Conservation (phyloP, 441 rosid species). For the Pelargonium myrrhifolium region DNA sequence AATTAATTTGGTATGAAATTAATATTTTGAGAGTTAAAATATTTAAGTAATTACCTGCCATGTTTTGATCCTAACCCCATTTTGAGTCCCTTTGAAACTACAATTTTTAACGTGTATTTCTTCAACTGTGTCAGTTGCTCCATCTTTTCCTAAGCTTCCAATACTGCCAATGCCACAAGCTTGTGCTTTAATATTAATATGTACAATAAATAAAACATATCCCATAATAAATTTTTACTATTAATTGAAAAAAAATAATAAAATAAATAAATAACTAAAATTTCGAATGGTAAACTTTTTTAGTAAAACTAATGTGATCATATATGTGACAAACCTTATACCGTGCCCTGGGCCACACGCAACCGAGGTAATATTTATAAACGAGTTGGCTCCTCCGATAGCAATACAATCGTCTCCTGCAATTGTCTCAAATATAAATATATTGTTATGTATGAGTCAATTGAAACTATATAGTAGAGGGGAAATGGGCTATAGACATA, state of each 20-base stretch:
- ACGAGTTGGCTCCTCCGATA: constrained; percentile 11
- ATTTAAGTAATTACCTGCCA: constrained; percentile 18
- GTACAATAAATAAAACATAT: no score
- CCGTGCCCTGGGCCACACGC: constrained; percentile 38
- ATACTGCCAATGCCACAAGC: constrained; percentile 7
- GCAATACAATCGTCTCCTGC: constrained; percentile 41
- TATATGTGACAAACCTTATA: constrained; percentile 23
- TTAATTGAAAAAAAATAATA: no score
- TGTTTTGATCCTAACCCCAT: constrained; percentile 33
- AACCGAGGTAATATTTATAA: constrained; percentile 18
- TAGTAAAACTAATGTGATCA: neutral
- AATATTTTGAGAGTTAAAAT: neutral
- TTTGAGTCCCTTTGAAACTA: constrained; percentile 19
- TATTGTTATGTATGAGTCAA: no score
- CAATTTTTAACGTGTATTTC: constrained; percentile 18
- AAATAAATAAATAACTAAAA: no score
- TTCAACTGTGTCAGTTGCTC: constrained; percentile 19
- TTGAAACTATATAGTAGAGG: no score
- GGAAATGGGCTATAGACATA: no score
- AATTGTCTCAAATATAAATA: neutral
- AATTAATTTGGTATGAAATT: no score
- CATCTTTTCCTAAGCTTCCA: constrained; percentile 28
- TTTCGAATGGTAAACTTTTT: no score
- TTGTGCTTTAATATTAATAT: neutral
- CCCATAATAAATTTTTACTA: neutral